Base-by-base conservation (phyloP, 768 basidiomycete genomes). In the Lenzites betulinus region DNA sequence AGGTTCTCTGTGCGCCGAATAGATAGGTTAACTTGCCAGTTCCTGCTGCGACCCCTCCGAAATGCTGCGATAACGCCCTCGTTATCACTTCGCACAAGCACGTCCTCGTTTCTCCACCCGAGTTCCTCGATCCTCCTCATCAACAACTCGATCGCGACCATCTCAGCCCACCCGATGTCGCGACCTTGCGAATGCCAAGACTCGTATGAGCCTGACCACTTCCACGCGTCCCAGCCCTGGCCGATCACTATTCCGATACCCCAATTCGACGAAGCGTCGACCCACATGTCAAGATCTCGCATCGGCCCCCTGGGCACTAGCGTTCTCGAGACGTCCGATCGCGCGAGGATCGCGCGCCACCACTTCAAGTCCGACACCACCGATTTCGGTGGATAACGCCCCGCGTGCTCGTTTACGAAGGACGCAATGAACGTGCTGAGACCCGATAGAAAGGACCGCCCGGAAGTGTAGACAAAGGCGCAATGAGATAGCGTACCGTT, bases 401-500 rank as follows among this genome's bases (percentile, higher is more conserved):
- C 26, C 7, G 30, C 16, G 58, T 59, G 56, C 1, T 51, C 22
- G 43, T 22, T 44, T 7, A n/a, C 7, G 43, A 44, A 44, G 4
- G 41, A 67, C 56, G 71, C 52, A 16, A 70, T 38, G 46, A 72
- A 73, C 18, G 60, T 59, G 15, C 26, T 73, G 2, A 77, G 39
- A 3, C 60, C 59, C 3, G 73, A 47, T 1, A 76, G 69, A 43
- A 59, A 65, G 1, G 74, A 63, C 1, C 66, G 59, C 6, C 75
- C 73, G 0, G 59, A 54, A 0, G 49, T 48, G 49, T 73, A 69
- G 2, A 76, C 69, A 28, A 75, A 76, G 4, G 73, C 51, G n/a
- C 73, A 65, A 54, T 78, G 76, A 7, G 67, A 71, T 0, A 78
- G 66, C 2, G 73, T 70, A 0, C 76, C 72, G 39, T 69, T 61